These are phyloP conservation scores for Lasiosphaeria miniovina DNA, from an alignment of 495 filamentous ascomycete species.

Conservation along the genomic window DNA sequence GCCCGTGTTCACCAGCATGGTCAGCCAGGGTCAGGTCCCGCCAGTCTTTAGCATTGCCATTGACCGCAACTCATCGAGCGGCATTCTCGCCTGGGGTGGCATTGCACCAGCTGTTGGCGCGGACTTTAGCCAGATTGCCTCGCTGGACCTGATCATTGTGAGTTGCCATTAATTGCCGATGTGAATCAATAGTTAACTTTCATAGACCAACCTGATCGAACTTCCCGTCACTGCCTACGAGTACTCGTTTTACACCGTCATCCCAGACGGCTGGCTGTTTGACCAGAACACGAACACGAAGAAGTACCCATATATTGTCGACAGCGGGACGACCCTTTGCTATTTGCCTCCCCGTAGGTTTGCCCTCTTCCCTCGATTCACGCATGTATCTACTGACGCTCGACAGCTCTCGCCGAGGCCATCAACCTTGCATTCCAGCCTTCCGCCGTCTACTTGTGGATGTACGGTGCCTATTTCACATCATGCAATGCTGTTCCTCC, in stretches of 20 bases:
- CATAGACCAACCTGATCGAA: constrained; percentile 25
- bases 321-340: constrained; percentile 46
- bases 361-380: neutral
- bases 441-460: constrained; percentile 45
- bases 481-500: constrained; percentile 55
- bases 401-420: constrained; percentile 38
- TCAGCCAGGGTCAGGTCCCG: constrained; percentile 46
- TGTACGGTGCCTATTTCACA: constrained; percentile 50
- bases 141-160: constrained; percentile 41
- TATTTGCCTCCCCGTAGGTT: constrained; percentile 38
- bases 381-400: constrained; percentile 2
- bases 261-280: constrained; percentile 38
- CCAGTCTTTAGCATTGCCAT: constrained; percentile 57
- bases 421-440: constrained; percentile 55
- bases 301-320: constrained; percentile 45
- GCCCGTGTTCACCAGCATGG: constrained; percentile 58
- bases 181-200: constrained; percentile 6
- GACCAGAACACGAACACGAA: constrained; percentile 29
- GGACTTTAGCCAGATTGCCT: constrained; percentile 26
- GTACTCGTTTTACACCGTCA: constrained; percentile 42
- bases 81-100: constrained; percentile 54
- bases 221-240: constrained; percentile 25
- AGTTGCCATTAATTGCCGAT: constrained; percentile 8
- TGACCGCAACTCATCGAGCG: constrained; percentile 36
- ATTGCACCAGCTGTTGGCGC: constrained; percentile 34